A percentile compares a stretch with the other conserved stretches of the same genome.
phyloP scores from a whole-genome alignment of 2,329 filamentous ascomycete genomes.

The Aureobasidium uvarum region DNA sequence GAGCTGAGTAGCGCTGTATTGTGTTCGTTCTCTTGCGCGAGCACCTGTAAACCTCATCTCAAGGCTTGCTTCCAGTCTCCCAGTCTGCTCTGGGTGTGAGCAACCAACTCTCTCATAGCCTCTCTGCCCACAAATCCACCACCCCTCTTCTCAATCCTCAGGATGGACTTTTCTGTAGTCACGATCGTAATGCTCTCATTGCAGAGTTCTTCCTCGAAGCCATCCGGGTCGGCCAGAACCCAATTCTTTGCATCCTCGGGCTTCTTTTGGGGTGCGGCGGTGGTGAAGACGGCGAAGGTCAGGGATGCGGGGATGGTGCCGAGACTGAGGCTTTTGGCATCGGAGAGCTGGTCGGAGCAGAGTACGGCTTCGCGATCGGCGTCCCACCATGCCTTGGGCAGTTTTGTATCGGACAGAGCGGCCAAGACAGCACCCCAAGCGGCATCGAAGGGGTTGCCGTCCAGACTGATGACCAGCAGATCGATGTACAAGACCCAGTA shows the following conservation, averaged over 20 bases:
- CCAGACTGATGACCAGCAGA: conserved; percentile 88
- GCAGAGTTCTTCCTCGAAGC: conserved; percentile 82
- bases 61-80: conserved; percentile 48
- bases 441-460: conserved; percentile 88
- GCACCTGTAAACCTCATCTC: conserved; percentile 3
- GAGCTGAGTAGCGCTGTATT: not conserved
- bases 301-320: conserved; percentile 69
- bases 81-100: conserved; percentile 62
- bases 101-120: conserved; percentile 60
- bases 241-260: conserved; percentile 50
- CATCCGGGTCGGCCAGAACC: conserved; percentile 85
- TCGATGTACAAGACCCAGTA: conserved; percentile 97
- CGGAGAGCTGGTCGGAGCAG: conserved; percentile 62
- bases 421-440: conserved; percentile 83
- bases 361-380: conserved; percentile 73
- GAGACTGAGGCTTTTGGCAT: conserved; percentile 59
- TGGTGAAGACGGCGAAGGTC: conserved; percentile 75
- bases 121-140: conserved; percentile 67
- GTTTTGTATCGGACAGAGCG: conserved; percentile 70
- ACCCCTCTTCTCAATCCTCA: conserved; percentile 79
- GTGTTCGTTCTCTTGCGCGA: not conserved
- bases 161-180: conserved; percentile 61
- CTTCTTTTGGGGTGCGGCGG: conserved; percentile 51
- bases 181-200: conserved; percentile 79
- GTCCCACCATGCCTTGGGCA: conserved; percentile 83